Evolutionary conservation across 2,329 filamentous ascomycete species (phyloP), one percentile per base, ranked within the genome.

Genomic region (Macrophomina pseudophaseolina): DNA sequence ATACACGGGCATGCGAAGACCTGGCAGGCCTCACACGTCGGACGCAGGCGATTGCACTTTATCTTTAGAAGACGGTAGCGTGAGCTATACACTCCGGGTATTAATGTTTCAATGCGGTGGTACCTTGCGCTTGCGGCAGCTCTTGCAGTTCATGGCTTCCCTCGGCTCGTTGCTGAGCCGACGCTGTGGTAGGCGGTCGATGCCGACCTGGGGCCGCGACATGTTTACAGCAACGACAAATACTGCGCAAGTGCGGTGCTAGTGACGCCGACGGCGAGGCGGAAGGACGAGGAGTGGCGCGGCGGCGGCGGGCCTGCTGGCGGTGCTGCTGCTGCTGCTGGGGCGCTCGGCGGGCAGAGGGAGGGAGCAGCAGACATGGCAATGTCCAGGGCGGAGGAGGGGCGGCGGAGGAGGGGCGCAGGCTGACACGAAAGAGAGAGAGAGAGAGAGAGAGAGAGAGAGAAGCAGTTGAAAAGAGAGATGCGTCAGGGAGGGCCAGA

Each of bases 141-240:
- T 95, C 80, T 97, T 96, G 87, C 93, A 97, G 79, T 97, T 97
- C 93, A 97, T 97, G 40, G 91, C 91, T 83, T 96, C 93, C 73
- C 91, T 88, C 48, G 91, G 91, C 77, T 95, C 91, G 73, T 87
- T 90, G 78, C 85, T 88, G 79, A 88, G 83, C 49, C 90, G 88
- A 69, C 90, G 88, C 65, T 89, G 85, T 32, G 91, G 90, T 71
- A 94, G 82, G 69, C 91, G 88, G 80, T 94, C 90, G 78, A 94
- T 94, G 76, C 91, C 90, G 74, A 94, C 89, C 81, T 92, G 90
- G 33, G 90, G 90, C 73, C 91, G 87, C 91, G 87, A 53, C 65
- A 66, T 66, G 54, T 40, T 60, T 44, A 33, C 44, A 33, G 52
- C 42, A 23, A 23, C 42, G 11, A 49, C 30, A 33, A 59, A 42